Conservation (phyloP, 2,329 filamentous ascomycete species). For the Scytalidium lignicola region DNA sequence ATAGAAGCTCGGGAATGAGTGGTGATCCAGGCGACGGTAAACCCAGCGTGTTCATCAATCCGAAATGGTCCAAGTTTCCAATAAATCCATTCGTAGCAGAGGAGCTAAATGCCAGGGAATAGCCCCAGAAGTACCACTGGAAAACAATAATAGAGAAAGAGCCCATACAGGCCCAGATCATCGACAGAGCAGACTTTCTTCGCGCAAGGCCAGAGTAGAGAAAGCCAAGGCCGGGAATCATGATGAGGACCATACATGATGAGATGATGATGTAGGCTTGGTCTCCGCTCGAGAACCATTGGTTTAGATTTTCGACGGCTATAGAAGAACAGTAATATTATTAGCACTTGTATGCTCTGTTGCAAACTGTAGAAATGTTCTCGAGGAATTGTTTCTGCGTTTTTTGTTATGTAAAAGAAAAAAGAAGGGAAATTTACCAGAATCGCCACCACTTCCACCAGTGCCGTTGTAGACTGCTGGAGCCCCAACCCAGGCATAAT, state of each 20-base stretch:
- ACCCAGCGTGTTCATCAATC: constrained; percentile 77
- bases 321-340: no score
- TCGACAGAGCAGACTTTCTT: constrained; percentile 91
- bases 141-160: constrained; percentile 87
- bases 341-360: no score
- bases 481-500: constrained; percentile 52
- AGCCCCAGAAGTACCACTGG: constrained; percentile 99
- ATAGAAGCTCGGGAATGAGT: constrained; percentile 82
- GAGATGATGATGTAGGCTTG: constrained; percentile 89
- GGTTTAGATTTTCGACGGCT: constrained; percentile 87
- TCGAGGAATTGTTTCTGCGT: no score
- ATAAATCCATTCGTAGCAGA: constrained; percentile 85
- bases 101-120: constrained; percentile 85
- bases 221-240: constrained; percentile 95
- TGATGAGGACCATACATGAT: constrained; percentile 89
- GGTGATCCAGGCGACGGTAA: constrained; percentile 83
- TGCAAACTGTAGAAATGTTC: no score
- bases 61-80: constrained; percentile 84
- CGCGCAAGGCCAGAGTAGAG: constrained; percentile 97
- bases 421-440: constrained; percentile 21
- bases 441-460: constrained; percentile 29
- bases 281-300: constrained; percentile 90
- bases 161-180: constrained; percentile 97
- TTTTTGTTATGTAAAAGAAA: not conserved
- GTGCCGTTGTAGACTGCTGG: constrained; percentile 60